Evolutionary conservation across 1,284 basidiomycete genomes (phyloP), one percentile per base, ranked within the genome.

Genomic region (Stereum hirsutum): DNA sequence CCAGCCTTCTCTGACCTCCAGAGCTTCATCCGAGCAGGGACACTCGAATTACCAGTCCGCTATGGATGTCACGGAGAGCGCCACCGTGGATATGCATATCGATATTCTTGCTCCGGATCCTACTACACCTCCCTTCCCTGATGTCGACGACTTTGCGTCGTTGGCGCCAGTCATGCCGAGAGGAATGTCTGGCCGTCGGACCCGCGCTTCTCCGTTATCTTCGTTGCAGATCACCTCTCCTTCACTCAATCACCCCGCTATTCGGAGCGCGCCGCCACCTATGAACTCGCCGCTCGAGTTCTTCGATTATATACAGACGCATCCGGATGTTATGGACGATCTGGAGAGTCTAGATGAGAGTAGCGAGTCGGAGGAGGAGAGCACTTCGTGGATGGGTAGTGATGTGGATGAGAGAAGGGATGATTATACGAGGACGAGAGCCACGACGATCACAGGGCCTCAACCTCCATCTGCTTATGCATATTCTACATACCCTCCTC

Each of bases 261-360:
- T 64, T 5, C 61, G 59, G 39, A 75, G 72, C 31, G 76, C 74
- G 47, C 71, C 73, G n/a, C 74, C 75, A 23, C 64, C 70, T 8
- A 10, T 24, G n/a, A 68, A 75, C 8, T 75, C 80, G 8, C 74
- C 80, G 0, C 72, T 77, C 23, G 75, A 74, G 34, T 87, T 87
- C 66, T 87, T 87, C 58, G 83, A 87, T 59, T 72, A 64, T 47
- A 75, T 87, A 42, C 78, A 85, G 52, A 63, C 68, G 26, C 77
- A 81, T 39, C 72, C 73, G n/a, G 78, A 78, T 54, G 76, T 74
- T 17, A 75, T 85, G 72, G 79, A 83, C 52, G 81, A 80, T 49
- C 61, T 82, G 39, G 78, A 82, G 46, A 72, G 72, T 14, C 72
- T 70, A 5, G 72, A 72, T 23, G 74, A 75, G 31, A 53, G 68